Evolutionary conservation across 2,329 filamentous ascomycete genomes (phyloP).

Genomic region (Fusarium pseudoanthophilum): DNA sequence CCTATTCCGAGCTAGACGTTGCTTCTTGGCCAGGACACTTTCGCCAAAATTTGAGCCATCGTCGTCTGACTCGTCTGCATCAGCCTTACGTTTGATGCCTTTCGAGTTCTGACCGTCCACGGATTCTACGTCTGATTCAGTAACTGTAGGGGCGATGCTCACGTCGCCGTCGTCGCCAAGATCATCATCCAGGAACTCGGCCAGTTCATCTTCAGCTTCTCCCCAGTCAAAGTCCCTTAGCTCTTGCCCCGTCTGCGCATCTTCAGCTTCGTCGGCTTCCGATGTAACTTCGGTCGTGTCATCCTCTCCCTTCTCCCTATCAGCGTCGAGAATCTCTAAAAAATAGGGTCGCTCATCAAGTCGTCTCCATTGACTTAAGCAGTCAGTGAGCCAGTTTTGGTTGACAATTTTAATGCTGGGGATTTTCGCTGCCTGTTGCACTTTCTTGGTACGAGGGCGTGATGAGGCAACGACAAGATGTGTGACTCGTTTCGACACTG

Average conservation of each 20-base stretch:
- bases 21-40: constrained; percentile 62
- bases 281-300: constrained; percentile 47
- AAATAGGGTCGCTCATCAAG: constrained; percentile 83
- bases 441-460: constrained; percentile 86
- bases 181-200: constrained; percentile 73
- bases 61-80: constrained; percentile 49
- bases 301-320: constrained; percentile 58
- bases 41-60: constrained; percentile 49
- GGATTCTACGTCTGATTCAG: constrained; percentile 45
- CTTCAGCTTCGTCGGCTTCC: constrained; percentile 46
- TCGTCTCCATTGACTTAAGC: constrained; percentile 83
- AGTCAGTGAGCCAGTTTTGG: constrained; percentile 88
- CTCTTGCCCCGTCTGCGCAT: constrained; percentile 53
- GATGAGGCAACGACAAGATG: constrained; percentile 78
- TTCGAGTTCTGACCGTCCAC: constrained; percentile 44
- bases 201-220: constrained; percentile 76
- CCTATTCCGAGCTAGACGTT: constrained; percentile 58
- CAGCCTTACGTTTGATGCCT: constrained; percentile 50
- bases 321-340: constrained; percentile 78
- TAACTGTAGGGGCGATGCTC: constrained; percentile 34
- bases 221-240: constrained; percentile 70
- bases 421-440: constrained; percentile 84
- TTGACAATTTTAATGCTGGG: constrained; percentile 90
- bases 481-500: constrained; percentile 71
- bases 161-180: constrained; percentile 60